Percentiles rank a stretch among this genome's conserved stretches.
Evolutionary conservation across 129 eudicot species (phyloP).

Genomic region (Escallonia rubra): DNA sequence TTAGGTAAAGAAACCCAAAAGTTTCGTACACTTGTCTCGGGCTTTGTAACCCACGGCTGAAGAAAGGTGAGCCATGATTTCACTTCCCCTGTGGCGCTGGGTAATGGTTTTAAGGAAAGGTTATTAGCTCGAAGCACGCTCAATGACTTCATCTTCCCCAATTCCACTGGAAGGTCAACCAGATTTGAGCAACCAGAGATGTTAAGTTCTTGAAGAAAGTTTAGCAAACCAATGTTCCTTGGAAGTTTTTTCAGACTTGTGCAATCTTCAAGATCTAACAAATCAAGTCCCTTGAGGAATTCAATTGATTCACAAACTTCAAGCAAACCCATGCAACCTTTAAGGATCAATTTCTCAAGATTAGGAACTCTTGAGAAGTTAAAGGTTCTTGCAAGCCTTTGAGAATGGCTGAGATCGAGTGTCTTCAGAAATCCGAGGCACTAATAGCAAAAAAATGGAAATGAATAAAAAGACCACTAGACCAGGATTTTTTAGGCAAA

Average conservation of each 20-base stretch:
- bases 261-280: neutral
- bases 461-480: too few relatives aligned
- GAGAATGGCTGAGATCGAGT: slow-evolving; percentile 9
- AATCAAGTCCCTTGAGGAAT: neutral
- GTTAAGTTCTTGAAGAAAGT: neutral
- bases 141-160: neutral
- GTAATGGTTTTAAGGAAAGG: neutral
- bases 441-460: neutral
- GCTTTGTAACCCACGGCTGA: neutral
- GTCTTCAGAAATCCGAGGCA: neutral
- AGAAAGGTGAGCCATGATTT: neutral
- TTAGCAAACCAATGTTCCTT: neutral
- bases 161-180: neutral
- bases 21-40: neutral
- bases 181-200: slow-evolving; percentile 2
- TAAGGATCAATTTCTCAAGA: slow-evolving; percentile 7
- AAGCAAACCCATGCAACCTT: neutral
- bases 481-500: neutral
- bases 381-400: neutral
- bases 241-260: neutral
- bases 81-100: neutral
- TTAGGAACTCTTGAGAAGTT: neutral
- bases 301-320: slow-evolving; percentile 1
- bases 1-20: slow-evolving; percentile 5
- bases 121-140: neutral